Evolutionary conservation across 148 eudicot species (phyloP), one percentile per base, ranked within the genome.

Genomic region (Fagopyrum homotropicum): DNA sequence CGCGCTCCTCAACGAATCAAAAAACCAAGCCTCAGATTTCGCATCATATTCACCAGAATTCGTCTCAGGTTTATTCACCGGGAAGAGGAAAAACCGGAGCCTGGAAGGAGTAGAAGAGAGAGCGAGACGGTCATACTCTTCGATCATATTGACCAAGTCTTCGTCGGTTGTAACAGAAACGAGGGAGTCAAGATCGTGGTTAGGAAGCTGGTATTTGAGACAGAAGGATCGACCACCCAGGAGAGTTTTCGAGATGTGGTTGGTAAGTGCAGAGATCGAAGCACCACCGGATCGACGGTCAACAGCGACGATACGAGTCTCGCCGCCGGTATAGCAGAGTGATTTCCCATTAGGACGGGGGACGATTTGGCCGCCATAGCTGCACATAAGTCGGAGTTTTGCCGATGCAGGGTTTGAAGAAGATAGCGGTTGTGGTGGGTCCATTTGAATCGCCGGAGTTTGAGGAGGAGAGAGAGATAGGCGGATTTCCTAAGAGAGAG

Each of bases 301-400:
- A 10, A 94, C 69, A 75, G 90, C 83, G 54, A 91, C 81, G 74
- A 94, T 84, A 48, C 97, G 97, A 68, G 96, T 91, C 45, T 94
- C 98, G 9, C 98, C 98, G 79, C 93, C 93, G 80, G 84, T 80
- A 83, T 94, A 94, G 80, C 75, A 84, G 43, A 94, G 88, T 29
- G 89, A 75, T 59, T 87, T 91, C 80, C 80, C 80, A 81, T 84
- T 78, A 0, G 97, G 96, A n/a, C 93, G 93, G 2, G 96, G 93
- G 78, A 86, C 73, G 9, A 94, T 91, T 79, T 89, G 93, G 48
- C 98, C 98, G 66, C 89, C 88, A 77, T 84, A 89, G 82, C 97
- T 90, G 82, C 86, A 79, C 89, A 94, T 88, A 0, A 94, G 75
- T 2, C 98, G 98, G 80, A 94, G 82, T 15, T 91, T 94, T 16